Evolutionary conservation across 257 asterid genomes (phyloP), one percentile per base, ranked within the genome.

Genomic region (Salvia hispanica): DNA sequence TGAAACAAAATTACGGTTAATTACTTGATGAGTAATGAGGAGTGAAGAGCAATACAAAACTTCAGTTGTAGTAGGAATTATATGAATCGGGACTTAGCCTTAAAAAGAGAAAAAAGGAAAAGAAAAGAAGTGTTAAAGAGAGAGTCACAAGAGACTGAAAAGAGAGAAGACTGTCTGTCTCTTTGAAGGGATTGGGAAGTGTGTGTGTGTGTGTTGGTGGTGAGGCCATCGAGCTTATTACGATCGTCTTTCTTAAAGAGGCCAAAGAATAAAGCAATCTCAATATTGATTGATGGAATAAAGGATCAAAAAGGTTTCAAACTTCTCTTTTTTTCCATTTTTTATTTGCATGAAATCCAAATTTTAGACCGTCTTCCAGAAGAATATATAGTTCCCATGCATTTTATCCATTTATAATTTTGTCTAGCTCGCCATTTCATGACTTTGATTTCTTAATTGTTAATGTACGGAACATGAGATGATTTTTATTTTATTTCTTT

Each of bases 111-210:
- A 72, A 80, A 80, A 78, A 82, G 89, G 76, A 80, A 72, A 72
- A 80, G 78, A 52, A 73, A 73, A 81, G 74, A 71, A 68, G 75
- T 45, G 72, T 62, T 62, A 78, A 77, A 79, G 67, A 63, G 40
- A 6, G 28, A 47, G 73, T 55, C 48, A 67, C 61, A 75, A 65
- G 82, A 74, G 73, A 65, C 66, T 80, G 78, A 74, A 83, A 83
- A 78, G 84, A 82, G 80, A 76, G 74, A 43, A 67, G 86, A 82
- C 87, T 77, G 73, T 56, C 76, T 86, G 95, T 87, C 86, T 84
- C 82, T 82, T 84, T 86, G 87, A 85, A 84, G 86, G 88, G 82
- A 73, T 83, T 79, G 95, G 87, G 84, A 88, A 83, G 58, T 76
- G 91, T 82, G 82, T 73, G 91, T 82, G 82, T 73, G 15, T 10